phyloP scores from a whole-genome alignment of 2,329 filamentous ascomycete genomes.

The Trichoderma hamatum region DNA sequence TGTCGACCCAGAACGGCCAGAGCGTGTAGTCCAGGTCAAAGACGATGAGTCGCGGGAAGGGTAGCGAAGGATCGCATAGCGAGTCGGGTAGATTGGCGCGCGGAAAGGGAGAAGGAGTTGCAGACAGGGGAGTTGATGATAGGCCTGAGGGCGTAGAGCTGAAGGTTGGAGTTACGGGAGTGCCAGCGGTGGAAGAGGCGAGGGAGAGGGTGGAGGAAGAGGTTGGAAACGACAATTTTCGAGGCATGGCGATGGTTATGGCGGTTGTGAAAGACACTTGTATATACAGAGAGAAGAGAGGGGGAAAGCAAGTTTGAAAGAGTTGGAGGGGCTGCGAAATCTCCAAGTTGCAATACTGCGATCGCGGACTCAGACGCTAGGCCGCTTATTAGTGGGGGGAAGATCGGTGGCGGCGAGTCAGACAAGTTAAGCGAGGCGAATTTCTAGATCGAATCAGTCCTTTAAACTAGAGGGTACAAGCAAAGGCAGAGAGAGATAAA shows the following conservation, averaged over 20 bases:
- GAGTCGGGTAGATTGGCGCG: constrained; percentile 42
- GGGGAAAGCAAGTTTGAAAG: neutral
- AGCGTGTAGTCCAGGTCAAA: constrained; percentile 98
- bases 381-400: neutral
- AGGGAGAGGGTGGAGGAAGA: constrained; percentile 30
- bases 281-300: neutral
- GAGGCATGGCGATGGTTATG: constrained; percentile 4
- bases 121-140: constrained; percentile 12
- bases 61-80: constrained; percentile 57
- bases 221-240: constrained; percentile 20
- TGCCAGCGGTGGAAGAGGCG: constrained; percentile 31
- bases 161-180: constrained; percentile 42
- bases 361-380: constrained; percentile 1
- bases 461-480: neutral
- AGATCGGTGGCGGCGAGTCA: neutral
- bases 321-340: neutral
- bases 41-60: constrained; percentile 80
- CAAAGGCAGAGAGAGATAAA: too few relatives aligned
- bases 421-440: neutral
- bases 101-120: constrained; percentile 17
- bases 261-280: neutral
- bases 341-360: neutral
- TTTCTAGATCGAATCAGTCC: neutral
- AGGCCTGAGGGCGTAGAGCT: neutral
- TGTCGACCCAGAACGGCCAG: constrained; percentile 99